A percentile compares a stretch with the other conserved stretches of the same genome.
These are phyloP conservation scores for Erythrobasidium hasegawianum DNA, from an alignment of 1,284 basidiomycete species.

Conservation along the genomic window DNA sequence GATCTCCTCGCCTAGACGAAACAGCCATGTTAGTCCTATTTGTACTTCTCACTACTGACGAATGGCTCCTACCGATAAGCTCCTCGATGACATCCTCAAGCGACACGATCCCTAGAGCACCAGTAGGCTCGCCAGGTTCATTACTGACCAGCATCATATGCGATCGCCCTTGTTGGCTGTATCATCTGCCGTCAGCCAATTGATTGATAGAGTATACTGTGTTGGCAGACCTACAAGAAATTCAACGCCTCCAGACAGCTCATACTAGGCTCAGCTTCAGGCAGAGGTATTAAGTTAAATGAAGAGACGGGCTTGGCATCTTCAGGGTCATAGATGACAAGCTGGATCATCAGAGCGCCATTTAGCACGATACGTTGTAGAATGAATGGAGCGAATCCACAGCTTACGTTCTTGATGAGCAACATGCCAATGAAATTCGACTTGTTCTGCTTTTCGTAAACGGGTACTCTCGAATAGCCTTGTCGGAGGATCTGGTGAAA, in stretches of 20 bases:
- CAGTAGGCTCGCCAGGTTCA: conserved; percentile 55
- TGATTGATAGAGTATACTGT: background rate
- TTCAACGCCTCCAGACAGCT: conserved; percentile 67
- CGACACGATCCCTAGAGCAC: conserved; percentile 50
- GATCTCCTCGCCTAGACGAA: conserved; percentile 20
- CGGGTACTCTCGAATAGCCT: conserved; percentile 90
- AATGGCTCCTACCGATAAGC: conserved; percentile 74
- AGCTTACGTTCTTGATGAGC: conserved; percentile 50
- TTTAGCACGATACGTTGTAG: conserved; percentile 15
- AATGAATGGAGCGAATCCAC: conserved; percentile 19
- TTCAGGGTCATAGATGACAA: conserved; percentile 85
- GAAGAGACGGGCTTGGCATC: conserved; percentile 53
- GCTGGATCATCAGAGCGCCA: conserved; percentile 52
- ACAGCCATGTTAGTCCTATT: too few relatives aligned
- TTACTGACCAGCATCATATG: conserved; percentile 83
- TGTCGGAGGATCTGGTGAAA: conserved; percentile 55
- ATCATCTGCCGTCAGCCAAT: conserved; percentile 46
- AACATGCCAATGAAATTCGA: conserved; percentile 80
- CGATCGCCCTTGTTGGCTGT: conserved; percentile 80
- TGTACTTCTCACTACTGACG: too few relatives aligned
- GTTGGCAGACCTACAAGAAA: conserved; percentile 53
- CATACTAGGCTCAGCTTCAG: conserved; percentile 80
- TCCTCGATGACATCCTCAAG: conserved; percentile 60
- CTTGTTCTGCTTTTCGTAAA: conserved; percentile 72
- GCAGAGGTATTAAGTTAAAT: conserved; percentile 62